Evolutionary conservation across 176 grass and related monocot species (phyloP), one percentile per base, ranked within the genome.

Genomic region (Oryza rufipogon): DNA sequence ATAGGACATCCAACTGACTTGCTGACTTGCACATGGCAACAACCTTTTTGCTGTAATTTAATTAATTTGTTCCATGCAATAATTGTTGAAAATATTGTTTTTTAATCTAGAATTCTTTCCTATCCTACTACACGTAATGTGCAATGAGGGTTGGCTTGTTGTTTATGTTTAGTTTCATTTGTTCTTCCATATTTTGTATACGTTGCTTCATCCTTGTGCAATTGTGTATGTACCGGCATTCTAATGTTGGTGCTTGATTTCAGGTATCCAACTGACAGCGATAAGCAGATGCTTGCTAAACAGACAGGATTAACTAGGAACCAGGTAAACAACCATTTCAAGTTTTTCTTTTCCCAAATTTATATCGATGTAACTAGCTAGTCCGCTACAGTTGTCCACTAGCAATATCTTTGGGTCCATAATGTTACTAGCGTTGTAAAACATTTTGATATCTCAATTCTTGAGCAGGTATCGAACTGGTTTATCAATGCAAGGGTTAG

Each of bases 401-500:
- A 34, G 48, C 20, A 75, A 49, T 80, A 15, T 80, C 1, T 11
- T 25, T 4, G 4, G 13, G 66, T 22, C 8, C 3, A 2, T 42
- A 80, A 52, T 74, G 46, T 11, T 44, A n/a, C 3, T 8, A 9
- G 45, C 42, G 13, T 9, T 74, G 49, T 39, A 14, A 64, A 28
- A 81, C 73, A 69, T 73, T 77, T 4, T 77, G 58, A 23, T n/a
- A 6, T 23, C 58, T 63, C n/a, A 63, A 23, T 63, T 60, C 11
- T 26, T 23, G 72, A 20, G 3, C 58, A 99, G 97, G 97, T 99
- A 26, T 99, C 97, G 13, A 99, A 99, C 74, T 99, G 97, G 97
- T 99, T 99, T 60, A 99, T 99, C 76, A 99, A 99, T 20, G 97
- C 97, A 39, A 94, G 97, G 88, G 97, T 99, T 67, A 83, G 97